Evolutionary conservation across 495 filamentous ascomycete species (phyloP), one percentile per base, ranked within the genome.

Genomic region (Penicillium macrosclerotiorum): DNA sequence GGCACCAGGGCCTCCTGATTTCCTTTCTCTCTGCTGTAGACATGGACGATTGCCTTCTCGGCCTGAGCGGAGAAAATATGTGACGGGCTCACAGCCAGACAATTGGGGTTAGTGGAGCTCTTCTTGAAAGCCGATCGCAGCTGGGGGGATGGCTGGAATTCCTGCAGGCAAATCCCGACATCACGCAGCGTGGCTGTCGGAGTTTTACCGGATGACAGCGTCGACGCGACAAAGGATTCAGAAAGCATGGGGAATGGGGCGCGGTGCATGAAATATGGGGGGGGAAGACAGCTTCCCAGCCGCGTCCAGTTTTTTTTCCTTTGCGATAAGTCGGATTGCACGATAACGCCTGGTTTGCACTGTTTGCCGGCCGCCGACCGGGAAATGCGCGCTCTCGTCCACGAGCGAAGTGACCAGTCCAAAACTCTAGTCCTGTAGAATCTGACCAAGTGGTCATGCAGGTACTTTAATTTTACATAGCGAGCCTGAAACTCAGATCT

Each of bases 51-150:
- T 1, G 90, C 89, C 65, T 96, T 97, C 27, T 89, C 90, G 11
- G 81, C 77, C 60, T 98, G 93, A 6, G 87, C 92, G 2, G 92
- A 83, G 57, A 94, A 98, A 25, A 97, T 76, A 61, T 98, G 93
- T 16, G 84, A 83, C 29, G 81, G 74, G 60, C 79, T 96, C 46
- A 89, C 78, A 23, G 88, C 93, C 19, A 98, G 69, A 49, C 88
- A 84, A 65, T 90, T 88, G 34, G 77, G 69, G 17, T 82, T 72
- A 6, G 86, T 84, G 24, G 88, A 89, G 70, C 87, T 95, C 72
- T 95, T 96, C 78, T 96, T 97, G 78, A 95, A 94, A 50, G 81
- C 80, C 47, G 78, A 75, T 57, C 83, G 84, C 51, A 87, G 76
- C 5, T 79, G 74, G 43, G 83, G 77, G 36, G 81, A 72, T 36